Base-by-base conservation (phyloP, 495 filamentous ascomycete species). In the Chaetomium tenue region DNA sequence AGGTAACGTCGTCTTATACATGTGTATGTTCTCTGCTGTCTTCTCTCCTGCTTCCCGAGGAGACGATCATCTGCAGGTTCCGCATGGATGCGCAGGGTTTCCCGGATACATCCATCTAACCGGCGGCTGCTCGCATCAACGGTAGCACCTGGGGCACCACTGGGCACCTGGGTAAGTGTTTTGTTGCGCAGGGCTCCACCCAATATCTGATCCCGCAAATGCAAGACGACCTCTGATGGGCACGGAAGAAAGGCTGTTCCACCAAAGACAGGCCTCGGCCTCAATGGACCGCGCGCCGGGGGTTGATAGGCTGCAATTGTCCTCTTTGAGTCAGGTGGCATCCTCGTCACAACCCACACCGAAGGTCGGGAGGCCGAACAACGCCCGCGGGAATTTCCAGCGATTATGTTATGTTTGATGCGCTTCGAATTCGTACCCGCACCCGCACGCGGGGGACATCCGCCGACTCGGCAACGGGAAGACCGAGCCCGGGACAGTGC, bases 1-100 rank as follows among this genome's bases (percentile, higher is more conserved):
- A 63, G 40, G n/a, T 40, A 33, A 20, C 39, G 40, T 20, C 57
- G 40, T 60, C 63, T 60, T 65, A 60, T 65, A 65, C 55, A 64
- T 7, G 33, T 13, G 28, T n/a, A n/a, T 52, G 22, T 25, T 56
- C 44, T 20, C 26, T 5, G 42, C 23, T 28, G 47, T 1, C 30
- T 57, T 42, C 12, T 7, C 33, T 37, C 33, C 33, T 37, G 33
- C 33, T 37, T 37, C 33, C 33, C 33, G 33, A 51, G 26, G 3
- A 18, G 40, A 5, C n/a, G 42, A 37, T 37, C 22, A 25, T 52
- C 48, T 56, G 37, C 52, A 62, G 22, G 59, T 46, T 46, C 37
- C 48, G 48, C 60, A 26, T 33, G 39, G 33, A 28, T n/a, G 15
- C 50, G 11, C 50, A 48, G 52, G 61, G 28, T n/a, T 48, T 47